A percentile compares a stretch with the other conserved stretches of the same genome.
Evolutionary conservation across 768 basidiomycete species (phyloP).

Genomic region (Termitomyces sp.): DNA sequence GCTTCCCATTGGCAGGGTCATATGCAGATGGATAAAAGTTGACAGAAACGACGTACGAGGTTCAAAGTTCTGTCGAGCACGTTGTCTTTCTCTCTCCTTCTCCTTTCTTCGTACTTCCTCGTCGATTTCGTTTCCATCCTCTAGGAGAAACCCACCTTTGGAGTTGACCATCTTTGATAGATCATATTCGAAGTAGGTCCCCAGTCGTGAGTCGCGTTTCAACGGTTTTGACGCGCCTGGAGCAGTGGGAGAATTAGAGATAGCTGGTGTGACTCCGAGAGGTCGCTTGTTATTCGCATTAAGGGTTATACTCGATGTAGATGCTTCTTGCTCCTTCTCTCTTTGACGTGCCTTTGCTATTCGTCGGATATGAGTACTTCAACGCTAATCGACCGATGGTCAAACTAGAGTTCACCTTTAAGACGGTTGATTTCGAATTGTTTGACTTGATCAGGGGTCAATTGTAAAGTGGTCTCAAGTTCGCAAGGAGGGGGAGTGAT

Average conservation of each 20-base stretch:
- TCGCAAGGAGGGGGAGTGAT: conserved; percentile 34
- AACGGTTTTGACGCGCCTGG: conserved; percentile 46
- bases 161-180: conserved; percentile 95
- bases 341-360: conserved; percentile 74
- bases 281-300: conserved; percentile 80
- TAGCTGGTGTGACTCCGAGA: conserved; percentile 49
- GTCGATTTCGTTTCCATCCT: conserved; percentile 79
- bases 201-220: conserved; percentile 72
- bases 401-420: conserved; percentile 41
- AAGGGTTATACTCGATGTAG: conserved; percentile 31
- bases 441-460: conserved; percentile 66
- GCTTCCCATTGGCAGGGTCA: conserved; percentile 38
- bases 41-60: conserved; percentile 48
- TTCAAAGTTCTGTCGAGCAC: conserved; percentile 69
- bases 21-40: background rate
- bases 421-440: conserved; percentile 76
- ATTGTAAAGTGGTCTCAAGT: conserved; percentile 16
- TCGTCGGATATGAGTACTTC: background rate
- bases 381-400: background rate
- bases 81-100: conserved; percentile 74
- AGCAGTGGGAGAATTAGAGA: conserved; percentile 56
- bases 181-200: conserved; percentile 96
- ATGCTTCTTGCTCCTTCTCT: conserved; percentile 50
- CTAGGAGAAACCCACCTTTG: conserved; percentile 91
- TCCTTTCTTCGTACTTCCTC: conserved; percentile 73